Evolutionary conservation across 768 basidiomycete species (phyloP).

Genomic region (Lentinula edodes): DNA sequence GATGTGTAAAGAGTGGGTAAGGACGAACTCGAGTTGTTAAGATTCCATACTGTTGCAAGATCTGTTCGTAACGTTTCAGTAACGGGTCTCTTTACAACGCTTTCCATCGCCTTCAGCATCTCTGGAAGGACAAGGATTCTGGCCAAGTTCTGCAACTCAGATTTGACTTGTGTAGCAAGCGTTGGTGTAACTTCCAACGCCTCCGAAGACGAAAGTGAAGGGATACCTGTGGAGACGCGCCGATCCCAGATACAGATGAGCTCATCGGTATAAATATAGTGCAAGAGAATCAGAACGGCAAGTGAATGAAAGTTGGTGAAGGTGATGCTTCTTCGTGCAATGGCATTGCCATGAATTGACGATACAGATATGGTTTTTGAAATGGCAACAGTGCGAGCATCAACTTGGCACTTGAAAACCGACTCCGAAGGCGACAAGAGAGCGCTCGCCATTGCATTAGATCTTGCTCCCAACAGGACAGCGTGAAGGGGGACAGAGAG

Average conservation of each 20-base stretch:
- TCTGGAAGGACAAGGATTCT: constrained; percentile 50
- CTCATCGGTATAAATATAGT: constrained; percentile 87
- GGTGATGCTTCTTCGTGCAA: constrained; percentile 21
- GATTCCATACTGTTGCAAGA: constrained; percentile 38
- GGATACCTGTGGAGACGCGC: constrained; percentile 46
- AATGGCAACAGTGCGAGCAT: constrained; percentile 18
- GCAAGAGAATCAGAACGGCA: constrained; percentile 66
- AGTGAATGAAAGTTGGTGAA: constrained; percentile 59
- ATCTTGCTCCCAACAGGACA: background rate
- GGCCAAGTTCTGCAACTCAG: constrained; percentile 58
- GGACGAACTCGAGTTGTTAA: background rate
- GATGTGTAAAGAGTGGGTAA: background rate
- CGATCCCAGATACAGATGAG: constrained; percentile 82
- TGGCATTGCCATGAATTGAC: background rate
- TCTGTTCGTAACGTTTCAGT: constrained; percentile 43
- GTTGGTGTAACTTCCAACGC: constrained; percentile 33
- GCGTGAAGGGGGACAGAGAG: background rate
- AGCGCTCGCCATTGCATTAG: background rate
- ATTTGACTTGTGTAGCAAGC: constrained; percentile 39
- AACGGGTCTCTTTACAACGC: constrained; percentile 52
- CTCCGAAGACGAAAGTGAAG: constrained; percentile 7
- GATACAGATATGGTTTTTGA: constrained; percentile 23
- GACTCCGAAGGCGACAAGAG: background rate
- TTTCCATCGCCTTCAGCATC: constrained; percentile 51
- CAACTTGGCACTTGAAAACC: background rate